Conservation (phyloP, 345 rosid genomes). For the Eucalyptus caleyi region DNA sequence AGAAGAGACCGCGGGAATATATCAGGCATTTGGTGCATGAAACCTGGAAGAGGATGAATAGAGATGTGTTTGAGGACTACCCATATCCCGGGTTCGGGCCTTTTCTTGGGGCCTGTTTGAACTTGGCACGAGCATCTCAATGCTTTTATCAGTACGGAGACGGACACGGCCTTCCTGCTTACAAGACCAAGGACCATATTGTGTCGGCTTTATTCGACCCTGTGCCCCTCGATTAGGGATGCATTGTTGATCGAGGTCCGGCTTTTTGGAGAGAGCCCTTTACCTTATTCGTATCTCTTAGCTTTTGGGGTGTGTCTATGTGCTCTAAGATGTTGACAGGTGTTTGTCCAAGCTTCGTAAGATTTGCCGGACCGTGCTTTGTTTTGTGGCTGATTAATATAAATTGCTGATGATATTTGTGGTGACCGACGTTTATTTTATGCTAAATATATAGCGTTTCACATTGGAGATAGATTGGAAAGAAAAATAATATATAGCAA, state of each 20-base stretch:
- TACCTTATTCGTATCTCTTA: neutral
- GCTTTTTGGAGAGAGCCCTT: neutral
- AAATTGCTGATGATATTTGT: neutral
- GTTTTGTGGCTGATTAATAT: neutral
- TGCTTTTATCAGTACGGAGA: conserved; percentile 2
- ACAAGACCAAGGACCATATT: neutral
- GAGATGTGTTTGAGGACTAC: neutral
- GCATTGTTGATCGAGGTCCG: neutral
- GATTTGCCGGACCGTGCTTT: neutral
- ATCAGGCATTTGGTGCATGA: neutral
- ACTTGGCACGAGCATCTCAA: neutral
- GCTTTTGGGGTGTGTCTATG: neutral
- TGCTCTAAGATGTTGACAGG: neutral
- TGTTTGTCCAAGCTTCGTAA: neutral
- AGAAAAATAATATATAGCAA: no score
- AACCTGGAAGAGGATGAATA: neutral
- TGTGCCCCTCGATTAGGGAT: neutral
- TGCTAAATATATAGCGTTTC: no score
- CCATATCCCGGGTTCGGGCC: neutral
- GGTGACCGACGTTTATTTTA: no score
- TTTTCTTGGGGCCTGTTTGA: neutral
- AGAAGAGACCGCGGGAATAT: neutral
- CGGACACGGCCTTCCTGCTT: neutral
- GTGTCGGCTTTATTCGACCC: neutral
- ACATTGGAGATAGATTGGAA: no score